A percentile compares a stretch with the other conserved stretches of the same genome.
phyloP scores from a whole-genome alignment of 2,329 filamentous ascomycete species.

The Plectosphaerella plurivora region DNA sequence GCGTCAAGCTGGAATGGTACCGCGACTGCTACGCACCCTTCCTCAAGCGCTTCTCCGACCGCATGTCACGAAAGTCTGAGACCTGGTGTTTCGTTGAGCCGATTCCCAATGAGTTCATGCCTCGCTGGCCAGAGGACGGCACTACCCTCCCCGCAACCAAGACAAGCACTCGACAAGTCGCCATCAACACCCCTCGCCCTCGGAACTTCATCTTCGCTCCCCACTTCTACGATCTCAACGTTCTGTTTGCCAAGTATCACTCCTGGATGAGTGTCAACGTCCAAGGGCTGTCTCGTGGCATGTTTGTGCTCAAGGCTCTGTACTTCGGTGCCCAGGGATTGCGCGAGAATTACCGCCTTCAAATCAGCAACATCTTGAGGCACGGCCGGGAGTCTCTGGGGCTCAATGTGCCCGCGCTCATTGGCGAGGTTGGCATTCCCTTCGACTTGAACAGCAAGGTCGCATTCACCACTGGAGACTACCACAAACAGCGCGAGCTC shows the following conservation, averaged over 20 bases:
- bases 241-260: conserved; percentile 30
- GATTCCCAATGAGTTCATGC: conserved; percentile 35
- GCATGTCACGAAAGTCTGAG: conserved; percentile 22
- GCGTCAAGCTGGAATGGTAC: conserved; percentile 33
- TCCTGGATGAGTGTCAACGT: conserved; percentile 32
- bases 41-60: conserved; percentile 27
- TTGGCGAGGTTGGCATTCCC: conserved; percentile 35
- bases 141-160: conserved; percentile 19
- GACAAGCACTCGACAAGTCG: conserved; percentile 5
- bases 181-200: conserved; percentile 20
- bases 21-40: conserved; percentile 36
- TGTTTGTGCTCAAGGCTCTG: conserved; percentile 33
- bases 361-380: conserved; percentile 29
- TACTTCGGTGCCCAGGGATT: conserved; percentile 32
- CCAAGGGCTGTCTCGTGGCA: conserved; percentile 32
- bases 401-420: conserved; percentile 25
- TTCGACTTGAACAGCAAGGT: conserved; percentile 32
- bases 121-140: conserved; percentile 23
- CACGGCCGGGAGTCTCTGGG: conserved; percentile 27
- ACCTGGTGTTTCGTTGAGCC: conserved; percentile 34
- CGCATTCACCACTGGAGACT: conserved; percentile 30
- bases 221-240: conserved; percentile 38
- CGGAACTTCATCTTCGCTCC: conserved; percentile 33
- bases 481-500: conserved; percentile 31
- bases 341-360: conserved; percentile 31